phyloP scores from a whole-genome alignment of 306 rosid genomes.

The Erythrophleum fordii region DNA sequence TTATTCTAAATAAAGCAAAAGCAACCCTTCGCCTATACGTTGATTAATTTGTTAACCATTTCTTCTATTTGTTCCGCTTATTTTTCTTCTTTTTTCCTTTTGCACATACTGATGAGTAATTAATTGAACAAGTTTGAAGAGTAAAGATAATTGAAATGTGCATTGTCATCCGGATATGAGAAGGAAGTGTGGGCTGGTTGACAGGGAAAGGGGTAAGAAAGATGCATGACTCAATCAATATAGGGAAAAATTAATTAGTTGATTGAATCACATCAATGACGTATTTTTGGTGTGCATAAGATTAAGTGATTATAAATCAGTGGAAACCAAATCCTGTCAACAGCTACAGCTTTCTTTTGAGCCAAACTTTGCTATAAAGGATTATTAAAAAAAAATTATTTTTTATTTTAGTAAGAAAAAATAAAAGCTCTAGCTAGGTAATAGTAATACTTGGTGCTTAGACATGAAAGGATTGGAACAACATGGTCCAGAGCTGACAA shows the following conservation, averaged over 20 bases:
- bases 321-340: background rate
- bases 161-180: background rate
- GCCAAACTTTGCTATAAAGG: background rate
- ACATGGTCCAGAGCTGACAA: background rate
- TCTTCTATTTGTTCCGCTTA: background rate
- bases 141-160: background rate
- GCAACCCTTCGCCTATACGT: background rate
- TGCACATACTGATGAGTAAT: background rate
- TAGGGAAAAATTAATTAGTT: background rate
- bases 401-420: too few relatives aligned
- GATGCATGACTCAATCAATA: background rate
- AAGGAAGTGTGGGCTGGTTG: background rate
- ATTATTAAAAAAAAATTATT: background rate
- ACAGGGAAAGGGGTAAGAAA: constrained; percentile 16
- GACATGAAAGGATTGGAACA: background rate
- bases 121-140: background rate
- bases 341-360: background rate
- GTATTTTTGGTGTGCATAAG: background rate
- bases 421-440: too few relatives aligned
- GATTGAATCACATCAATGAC: background rate
- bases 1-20: background rate
- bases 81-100: background rate
- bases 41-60: background rate
- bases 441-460: background rate
- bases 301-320: background rate